These are phyloP conservation scores for Arxiozyma slooffiae DNA, from an alignment of 1,139 yeast genomes.

Conservation along the genomic window DNA sequence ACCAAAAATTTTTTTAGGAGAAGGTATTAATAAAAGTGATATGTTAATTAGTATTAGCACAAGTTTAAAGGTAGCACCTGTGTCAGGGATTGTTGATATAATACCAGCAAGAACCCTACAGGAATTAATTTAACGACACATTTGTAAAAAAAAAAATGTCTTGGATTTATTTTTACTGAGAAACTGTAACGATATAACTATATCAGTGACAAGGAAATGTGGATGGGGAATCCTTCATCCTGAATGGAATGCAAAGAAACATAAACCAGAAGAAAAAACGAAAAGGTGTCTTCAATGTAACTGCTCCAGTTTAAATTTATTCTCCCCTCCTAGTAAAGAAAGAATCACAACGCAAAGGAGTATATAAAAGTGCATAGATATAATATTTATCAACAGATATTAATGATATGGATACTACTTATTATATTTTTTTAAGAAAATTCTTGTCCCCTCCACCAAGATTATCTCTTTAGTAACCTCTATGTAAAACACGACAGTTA, in stretches of 20 bases:
- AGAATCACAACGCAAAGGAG: background rate
- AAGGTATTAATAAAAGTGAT: conserved; percentile 63
- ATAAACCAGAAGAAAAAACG: conserved; percentile 18
- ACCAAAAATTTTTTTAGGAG: conserved; percentile 51
- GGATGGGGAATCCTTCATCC: conserved; percentile 64
- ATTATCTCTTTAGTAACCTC: too few species aligned
- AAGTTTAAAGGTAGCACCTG: conserved; percentile 90
- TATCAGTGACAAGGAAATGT: conserved; percentile 48
- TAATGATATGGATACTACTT: background rate
- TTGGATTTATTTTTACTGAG: conserved; percentile 75
- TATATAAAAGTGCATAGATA: too few species aligned
- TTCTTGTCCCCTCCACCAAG: too few species aligned
- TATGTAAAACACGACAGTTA: too few species aligned
- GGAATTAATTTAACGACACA: conserved; percentile 68
- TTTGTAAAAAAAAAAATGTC: conserved; percentile 68
- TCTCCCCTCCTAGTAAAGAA: too few species aligned
- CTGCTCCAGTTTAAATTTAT: conserved; percentile 3
- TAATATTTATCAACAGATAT: background rate
- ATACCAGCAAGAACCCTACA: conserved; percentile 69
- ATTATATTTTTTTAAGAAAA: too few species aligned
- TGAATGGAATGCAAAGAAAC: conserved; percentile 26
- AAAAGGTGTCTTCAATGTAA: conserved; percentile 20
- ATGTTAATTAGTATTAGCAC: conserved; percentile 83
- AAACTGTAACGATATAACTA: conserved; percentile 78
- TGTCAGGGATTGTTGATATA: conserved; percentile 76